Conservation (phyloP, 352 stramenopile genomes). For the Phytophthora multivora region DNA sequence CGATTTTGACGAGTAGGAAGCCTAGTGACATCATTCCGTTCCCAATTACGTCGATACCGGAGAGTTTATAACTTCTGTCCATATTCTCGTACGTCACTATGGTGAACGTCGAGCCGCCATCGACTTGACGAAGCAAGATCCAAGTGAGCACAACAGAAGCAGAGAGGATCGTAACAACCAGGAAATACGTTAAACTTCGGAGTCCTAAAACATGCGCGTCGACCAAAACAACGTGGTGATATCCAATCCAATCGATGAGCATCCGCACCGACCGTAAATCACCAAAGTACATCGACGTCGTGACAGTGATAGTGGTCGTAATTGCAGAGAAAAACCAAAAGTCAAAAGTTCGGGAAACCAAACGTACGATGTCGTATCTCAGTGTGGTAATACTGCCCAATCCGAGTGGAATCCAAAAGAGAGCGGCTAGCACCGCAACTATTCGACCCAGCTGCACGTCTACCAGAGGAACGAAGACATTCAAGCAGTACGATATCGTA, state of each 20-base stretch:
- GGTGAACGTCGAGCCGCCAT: conserved; percentile 16
- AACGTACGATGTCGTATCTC: conserved; percentile 41
- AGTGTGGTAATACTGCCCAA: conserved; percentile 35
- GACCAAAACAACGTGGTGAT: conserved; percentile 38
- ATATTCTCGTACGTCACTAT: conserved; percentile 27
- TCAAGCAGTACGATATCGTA: conserved; percentile 23
- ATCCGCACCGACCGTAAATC: conserved; percentile 32
- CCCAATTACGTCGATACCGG: conserved; percentile 25
- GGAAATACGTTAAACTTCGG: conserved; percentile 12
- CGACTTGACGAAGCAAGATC: conserved; percentile 27
- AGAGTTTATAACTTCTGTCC: conserved; percentile 16
- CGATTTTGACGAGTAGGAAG: conserved; percentile 33
- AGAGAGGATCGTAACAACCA: conserved; percentile 15
- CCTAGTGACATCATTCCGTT: conserved; percentile 33
- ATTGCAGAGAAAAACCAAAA: conserved; percentile 49
- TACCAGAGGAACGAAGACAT: conserved; percentile 26
- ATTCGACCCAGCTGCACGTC: conserved; percentile 11
- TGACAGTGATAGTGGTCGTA: conserved; percentile 28
- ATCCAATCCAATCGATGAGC: conserved; percentile 37
- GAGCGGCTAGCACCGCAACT: conserved; percentile 17
- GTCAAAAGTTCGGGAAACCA: conserved; percentile 42
- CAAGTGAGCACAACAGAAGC: conserved; percentile 4
- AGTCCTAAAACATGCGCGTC: conserved; percentile 38
- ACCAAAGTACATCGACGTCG: conserved; percentile 28
- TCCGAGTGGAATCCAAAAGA: conserved; percentile 32